A percentile compares a stretch with the other conserved stretches of the same genome.
Conservation (phyloP, 2,329 filamentous ascomycete species). For the Orbilia javanica region DNA sequence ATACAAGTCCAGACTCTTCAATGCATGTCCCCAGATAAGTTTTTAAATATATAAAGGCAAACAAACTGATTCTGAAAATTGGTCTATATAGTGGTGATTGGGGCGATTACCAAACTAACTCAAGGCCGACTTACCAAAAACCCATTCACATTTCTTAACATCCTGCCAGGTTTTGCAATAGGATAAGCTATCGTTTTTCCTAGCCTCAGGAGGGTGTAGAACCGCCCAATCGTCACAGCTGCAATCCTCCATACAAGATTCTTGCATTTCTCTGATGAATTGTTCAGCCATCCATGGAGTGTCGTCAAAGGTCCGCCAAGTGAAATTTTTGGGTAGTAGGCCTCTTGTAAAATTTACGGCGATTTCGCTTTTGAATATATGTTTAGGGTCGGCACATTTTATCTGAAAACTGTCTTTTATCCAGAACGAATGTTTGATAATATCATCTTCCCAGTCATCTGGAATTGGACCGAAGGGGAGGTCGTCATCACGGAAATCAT, state of each 20-base stretch:
- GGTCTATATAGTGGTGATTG: too few species aligned
- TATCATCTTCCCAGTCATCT: not conserved
- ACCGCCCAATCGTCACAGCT: not conserved
- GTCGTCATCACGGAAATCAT: not conserved
- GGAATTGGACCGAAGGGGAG: not conserved
- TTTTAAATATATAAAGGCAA: too few species aligned
- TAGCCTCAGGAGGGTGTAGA: not conserved
- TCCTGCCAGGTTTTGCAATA: not conserved
- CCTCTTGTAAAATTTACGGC: not conserved
- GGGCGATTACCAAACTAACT: too few species aligned
- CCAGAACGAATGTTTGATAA: not conserved
- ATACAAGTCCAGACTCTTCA: too few species aligned
- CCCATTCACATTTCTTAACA: not conserved
- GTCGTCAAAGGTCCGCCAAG: not conserved
- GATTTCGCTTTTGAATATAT: not conserved
- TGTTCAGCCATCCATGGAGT: not conserved
- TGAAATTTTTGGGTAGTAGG: not conserved
- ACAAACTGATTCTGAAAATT: too few species aligned
- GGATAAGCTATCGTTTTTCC: not conserved
- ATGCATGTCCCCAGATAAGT: not conserved
- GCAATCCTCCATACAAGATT: not conserved
- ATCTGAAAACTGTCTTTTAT: not conserved
- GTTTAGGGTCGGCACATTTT: not conserved
- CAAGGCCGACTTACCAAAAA: constrained; percentile 1
- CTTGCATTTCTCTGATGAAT: not conserved